Conservation (phyloP, 768 basidiomycete genomes). For the Leccinum disarticulatum region DNA sequence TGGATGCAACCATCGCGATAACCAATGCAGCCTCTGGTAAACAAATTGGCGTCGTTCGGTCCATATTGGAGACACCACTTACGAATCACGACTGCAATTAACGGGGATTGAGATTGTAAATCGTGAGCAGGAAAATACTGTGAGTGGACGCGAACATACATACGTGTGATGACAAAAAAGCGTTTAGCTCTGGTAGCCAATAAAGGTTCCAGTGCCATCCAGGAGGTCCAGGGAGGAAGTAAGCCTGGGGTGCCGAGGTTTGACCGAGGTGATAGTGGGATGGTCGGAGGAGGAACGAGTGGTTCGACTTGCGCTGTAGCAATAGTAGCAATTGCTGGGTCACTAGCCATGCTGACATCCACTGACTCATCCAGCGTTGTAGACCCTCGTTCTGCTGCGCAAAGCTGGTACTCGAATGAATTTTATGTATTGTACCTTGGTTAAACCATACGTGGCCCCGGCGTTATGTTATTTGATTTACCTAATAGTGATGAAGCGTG, state of each 20-base stretch:
- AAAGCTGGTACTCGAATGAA: neutral
- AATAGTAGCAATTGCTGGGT: neutral
- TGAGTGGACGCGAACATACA: conserved; percentile 41
- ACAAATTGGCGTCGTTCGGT: conserved; percentile 2
- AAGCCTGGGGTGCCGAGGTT: conserved; percentile 16
- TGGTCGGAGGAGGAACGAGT: neutral
- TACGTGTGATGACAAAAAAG: conserved; percentile 71
- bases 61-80: conserved; percentile 32
- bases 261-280: conserved; percentile 10
- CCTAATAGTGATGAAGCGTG: too few species aligned
- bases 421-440: neutral
- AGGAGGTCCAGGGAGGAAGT: conserved; percentile 8
- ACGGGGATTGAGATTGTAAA: conserved; percentile 6
- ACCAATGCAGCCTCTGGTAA: conserved; percentile 70
- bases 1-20: conserved; percentile 69
- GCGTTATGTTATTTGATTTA: neutral
- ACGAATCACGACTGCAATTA: conserved; percentile 55
- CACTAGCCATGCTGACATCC: neutral
- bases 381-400: neutral
- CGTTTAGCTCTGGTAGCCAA: conserved; percentile 71
- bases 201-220: conserved; percentile 71
- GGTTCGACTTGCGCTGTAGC: neutral
- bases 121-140: conserved; percentile 5
- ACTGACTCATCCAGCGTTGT: neutral
- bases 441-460: neutral